phyloP scores from a whole-genome alignment of 495 filamentous ascomycete genomes.

The Geopyxis carbonaria region DNA sequence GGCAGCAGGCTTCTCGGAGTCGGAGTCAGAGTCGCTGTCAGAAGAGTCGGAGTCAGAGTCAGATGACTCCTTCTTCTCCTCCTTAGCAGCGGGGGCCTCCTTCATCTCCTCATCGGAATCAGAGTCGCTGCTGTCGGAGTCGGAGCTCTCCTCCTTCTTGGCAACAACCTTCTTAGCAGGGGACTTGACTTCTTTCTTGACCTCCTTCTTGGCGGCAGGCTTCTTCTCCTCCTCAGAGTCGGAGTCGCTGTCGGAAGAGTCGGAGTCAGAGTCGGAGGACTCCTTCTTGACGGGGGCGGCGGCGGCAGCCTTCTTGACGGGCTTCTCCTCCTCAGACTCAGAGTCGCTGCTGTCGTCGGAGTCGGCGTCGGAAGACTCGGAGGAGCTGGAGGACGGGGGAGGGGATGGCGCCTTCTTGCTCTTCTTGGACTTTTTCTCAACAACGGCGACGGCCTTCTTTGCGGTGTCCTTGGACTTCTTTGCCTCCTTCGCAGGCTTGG shows the following conservation, averaged over 20 bases:
- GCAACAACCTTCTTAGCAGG: constrained; percentile 27
- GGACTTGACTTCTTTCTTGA: constrained; percentile 29
- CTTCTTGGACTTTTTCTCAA: constrained; percentile 26
- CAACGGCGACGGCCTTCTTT: constrained; percentile 26
- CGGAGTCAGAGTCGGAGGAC: constrained; percentile 23
- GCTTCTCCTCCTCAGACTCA: constrained; percentile 34
- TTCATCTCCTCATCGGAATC: constrained; percentile 21
- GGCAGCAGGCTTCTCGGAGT: constrained; percentile 28
- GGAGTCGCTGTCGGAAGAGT: constrained; percentile 24
- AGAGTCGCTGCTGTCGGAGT: constrained; percentile 8
- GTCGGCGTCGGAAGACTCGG: constrained; percentile 28
- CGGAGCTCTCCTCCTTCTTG: constrained; percentile 27
- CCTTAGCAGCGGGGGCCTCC: constrained; percentile 10
- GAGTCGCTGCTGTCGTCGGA: constrained; percentile 30
- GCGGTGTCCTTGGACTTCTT: constrained; percentile 30
- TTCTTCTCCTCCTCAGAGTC: constrained; percentile 29
- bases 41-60: constrained; percentile 26
- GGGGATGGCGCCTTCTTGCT: constrained; percentile 32
- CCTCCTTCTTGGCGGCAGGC: constrained; percentile 30
- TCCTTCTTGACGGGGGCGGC: constrained; percentile 27
- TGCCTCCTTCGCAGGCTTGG: constrained; percentile 26
- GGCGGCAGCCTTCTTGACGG: constrained; percentile 28
- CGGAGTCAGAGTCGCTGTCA: constrained; percentile 30
- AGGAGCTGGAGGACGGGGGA: constrained; percentile 25
- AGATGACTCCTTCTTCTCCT: constrained; percentile 1